A percentile compares a stretch with the other conserved stretches of the same genome.
Conservation (phyloP, 352 stramenopile species). For the Paralagenidium karlingii region DNA sequence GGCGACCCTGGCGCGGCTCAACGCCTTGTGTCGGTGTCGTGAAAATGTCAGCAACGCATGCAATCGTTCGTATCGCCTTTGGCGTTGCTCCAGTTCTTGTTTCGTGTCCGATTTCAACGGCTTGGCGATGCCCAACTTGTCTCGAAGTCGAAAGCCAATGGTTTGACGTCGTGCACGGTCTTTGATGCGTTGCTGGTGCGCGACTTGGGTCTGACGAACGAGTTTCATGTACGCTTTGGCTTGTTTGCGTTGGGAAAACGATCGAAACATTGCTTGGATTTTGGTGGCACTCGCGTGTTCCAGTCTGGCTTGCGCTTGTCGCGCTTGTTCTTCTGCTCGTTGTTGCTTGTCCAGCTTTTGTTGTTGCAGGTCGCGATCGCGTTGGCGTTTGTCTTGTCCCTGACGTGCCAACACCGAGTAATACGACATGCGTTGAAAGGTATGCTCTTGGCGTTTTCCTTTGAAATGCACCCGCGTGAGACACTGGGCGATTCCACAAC, state of each 20-base stretch:
- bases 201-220: conserved; percentile 28
- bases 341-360: conserved; percentile 2
- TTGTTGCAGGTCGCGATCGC: conserved; percentile 15
- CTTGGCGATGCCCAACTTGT: conserved; percentile 16
- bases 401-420: conserved; percentile 46
- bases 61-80: conserved; percentile 3
- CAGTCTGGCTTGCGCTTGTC: conserved; percentile 7
- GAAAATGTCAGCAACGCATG: background rate
- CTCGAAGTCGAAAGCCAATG: conserved; percentile 23
- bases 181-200: conserved; percentile 22
- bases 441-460: conserved; percentile 38
- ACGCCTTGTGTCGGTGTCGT: too few species aligned
- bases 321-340: conserved; percentile 11
- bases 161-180: conserved; percentile 22
- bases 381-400: conserved; percentile 24
- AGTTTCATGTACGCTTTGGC: conserved; percentile 36
- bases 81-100: conserved; percentile 21
- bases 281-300: conserved; percentile 15
- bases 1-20: conserved; percentile 30
- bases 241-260: conserved; percentile 15
- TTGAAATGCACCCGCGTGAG: conserved; percentile 37
- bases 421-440: conserved; percentile 45
- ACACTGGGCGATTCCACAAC: too few species aligned
- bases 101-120: conserved; percentile 38
- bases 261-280: conserved; percentile 26